Base-by-base conservation (phyloP, 2,329 filamentous ascomycete genomes). In the Xylaria sp. region DNA sequence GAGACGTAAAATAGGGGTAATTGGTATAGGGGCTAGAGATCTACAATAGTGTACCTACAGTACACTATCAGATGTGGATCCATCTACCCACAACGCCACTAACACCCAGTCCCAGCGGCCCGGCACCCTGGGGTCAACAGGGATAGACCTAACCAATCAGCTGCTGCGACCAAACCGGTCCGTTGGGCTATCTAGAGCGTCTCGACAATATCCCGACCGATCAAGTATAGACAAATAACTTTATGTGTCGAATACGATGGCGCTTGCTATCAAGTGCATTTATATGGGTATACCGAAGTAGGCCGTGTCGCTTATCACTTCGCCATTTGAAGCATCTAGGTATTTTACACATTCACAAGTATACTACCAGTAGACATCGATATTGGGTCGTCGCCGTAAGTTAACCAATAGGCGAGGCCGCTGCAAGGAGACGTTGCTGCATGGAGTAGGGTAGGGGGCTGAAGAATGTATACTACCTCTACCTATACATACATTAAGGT, bases 371-470 rank as follows among this genome's bases (percentile, higher is more conserved):
- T 10, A 18, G 41, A 44, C 39, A 44, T 5, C 8, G 15, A 15
- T 46, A n/a, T 5, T 37, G 10, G 31, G 46, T 48, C 20, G 20
- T 25, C 20, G 23, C 44, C 69, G 69, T 71, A 71, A 59, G 58
- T 44, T n/a, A 18, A n/a, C 69, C 66, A 71, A 71, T 71, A 56
- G 69, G 69, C 66, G 59, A 20, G 52, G 25, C 69, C 69, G 69
- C 69, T 71, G 66, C 54, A 61, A 23, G 28, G 18, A 48, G 56
- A 37, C 56, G 15, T 50, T 37, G 41, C 31, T 60, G 58, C 63
- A 69, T 69, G 50, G 15, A 18, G 15, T 46, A 46, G 48, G 63
- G 15, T 46, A 46, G 48, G 63, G 58, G 63, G 67, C 67, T 66
- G 62, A 65, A 59, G 34, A 37, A 25, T 37, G 39, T 23, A 57